Evolutionary conservation across 2,329 filamentous ascomycete genomes (phyloP), one percentile per base, ranked within the genome.

Genomic region (Colletotrichum zoysiae): DNA sequence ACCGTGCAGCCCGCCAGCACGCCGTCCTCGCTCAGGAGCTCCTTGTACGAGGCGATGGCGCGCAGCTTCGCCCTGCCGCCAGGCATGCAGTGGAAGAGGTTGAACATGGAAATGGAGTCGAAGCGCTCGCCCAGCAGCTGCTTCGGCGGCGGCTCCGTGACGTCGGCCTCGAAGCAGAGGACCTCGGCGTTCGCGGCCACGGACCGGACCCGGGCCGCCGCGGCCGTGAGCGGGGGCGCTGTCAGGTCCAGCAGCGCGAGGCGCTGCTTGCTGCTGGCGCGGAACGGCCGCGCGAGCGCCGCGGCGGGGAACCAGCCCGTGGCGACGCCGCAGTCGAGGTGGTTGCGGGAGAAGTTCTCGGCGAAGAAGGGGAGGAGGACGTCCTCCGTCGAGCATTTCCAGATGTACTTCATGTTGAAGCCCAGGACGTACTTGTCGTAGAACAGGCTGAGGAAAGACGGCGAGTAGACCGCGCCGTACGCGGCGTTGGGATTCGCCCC

Each of bases 41-140:
- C 70, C 73, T 80, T 82, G 59, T 82, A 77, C 6, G 76, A 75
- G 8, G 55, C 65, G 26, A 84, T 78, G 2, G 82, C 76, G 14
- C 44, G 57, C 16, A 78, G 67, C 73, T 84, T 83, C 6, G 71
- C 69, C 5, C 67, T 58, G 1, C 78, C 77, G 0, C 78, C 79
- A 0, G 82, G 82, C 12, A 85, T 72, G 74, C 83, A 85, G 74
- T 85, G 83, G 20, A 84, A 76, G 5, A 85, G 71, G 73, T 82
- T 84, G 74, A 83, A 84, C 76, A 84, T 78, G 18, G 81, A 81
- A 62, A 87, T 82, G 1, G 82, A 83, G 73, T 84, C 81, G 73
- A 83, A 86, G 57, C 74, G 75, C 2, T 71, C 74, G 50, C 74
- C 74, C 38, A 72, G 67, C 30, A 81, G 68, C 5, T 68, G 72